Evolutionary conservation across 768 basidiomycete species (phyloP).

Genomic region (Boletus sp.): DNA sequence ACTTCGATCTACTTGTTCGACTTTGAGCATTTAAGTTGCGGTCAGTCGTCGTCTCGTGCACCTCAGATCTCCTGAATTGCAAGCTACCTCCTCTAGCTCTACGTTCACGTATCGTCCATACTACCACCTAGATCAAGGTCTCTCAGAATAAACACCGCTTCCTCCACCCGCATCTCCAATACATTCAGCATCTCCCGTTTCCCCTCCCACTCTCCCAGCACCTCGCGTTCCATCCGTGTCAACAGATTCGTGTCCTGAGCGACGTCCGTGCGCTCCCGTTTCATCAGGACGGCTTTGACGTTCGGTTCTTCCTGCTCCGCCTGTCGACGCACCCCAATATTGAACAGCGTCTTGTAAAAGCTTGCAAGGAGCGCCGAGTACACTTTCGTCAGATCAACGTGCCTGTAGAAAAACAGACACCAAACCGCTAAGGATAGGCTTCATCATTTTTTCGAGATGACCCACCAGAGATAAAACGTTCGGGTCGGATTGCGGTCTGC

Average conservation of each 20-base stretch:
- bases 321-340: conserved; percentile 71
- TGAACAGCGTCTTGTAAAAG: conserved; percentile 89
- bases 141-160: conserved; percentile 84
- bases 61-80: too few species aligned
- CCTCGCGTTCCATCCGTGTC: conserved; percentile 72
- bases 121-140: conserved; percentile 61
- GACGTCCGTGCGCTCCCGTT: conserved; percentile 80
- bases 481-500: conserved; percentile 86
- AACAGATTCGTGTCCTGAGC: conserved; percentile 71
- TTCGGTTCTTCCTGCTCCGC: conserved; percentile 68
- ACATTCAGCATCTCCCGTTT: conserved; percentile 73
- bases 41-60: too few species aligned
- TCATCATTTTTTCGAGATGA: neutral
- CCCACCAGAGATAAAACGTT: conserved; percentile 90
- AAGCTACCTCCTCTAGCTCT: too few species aligned
- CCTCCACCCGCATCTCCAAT: conserved; percentile 83
- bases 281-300: conserved; percentile 73
- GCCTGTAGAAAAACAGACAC: conserved; percentile 49
- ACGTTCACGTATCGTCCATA: conserved; percentile 42
- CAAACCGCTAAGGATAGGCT: neutral
- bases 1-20: too few species aligned
- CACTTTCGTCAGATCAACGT: conserved; percentile 82
- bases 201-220: conserved; percentile 69
- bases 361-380: conserved; percentile 73
- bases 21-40: too few species aligned